Evolutionary conservation across 306 rosid genomes (phyloP).

Genomic region (Echinosophora koreensis): DNA sequence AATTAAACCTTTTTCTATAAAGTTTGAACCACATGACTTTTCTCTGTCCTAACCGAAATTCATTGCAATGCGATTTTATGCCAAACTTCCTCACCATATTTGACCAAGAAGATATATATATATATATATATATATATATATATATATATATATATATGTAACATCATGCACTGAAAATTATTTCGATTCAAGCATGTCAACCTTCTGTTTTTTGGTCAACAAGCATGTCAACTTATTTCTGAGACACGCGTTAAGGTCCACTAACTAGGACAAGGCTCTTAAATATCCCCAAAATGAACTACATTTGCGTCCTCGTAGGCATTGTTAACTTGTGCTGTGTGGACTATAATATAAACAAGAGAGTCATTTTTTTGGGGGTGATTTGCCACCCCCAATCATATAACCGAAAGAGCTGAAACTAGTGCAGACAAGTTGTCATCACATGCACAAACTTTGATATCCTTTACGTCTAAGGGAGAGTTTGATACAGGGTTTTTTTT

Average conservation of each 20-base stretch:
- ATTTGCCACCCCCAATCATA: too few relatives aligned
- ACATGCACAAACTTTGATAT: too few relatives aligned
- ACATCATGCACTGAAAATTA: slow-evolving; percentile 35
- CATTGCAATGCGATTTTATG: slow-evolving; percentile 21
- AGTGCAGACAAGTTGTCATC: too few relatives aligned
- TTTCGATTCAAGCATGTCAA: slow-evolving; percentile 49
- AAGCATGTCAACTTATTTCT: slow-evolving; percentile 6
- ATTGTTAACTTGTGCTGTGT: too few relatives aligned
- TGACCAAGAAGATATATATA: slow-evolving; percentile 35
- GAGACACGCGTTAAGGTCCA: slow-evolving; percentile 36
- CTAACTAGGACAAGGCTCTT: slow-evolving; percentile 33
- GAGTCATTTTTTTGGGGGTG: too few relatives aligned
- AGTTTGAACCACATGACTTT: neutral
- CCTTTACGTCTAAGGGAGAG: too few relatives aligned
- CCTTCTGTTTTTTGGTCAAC: neutral
- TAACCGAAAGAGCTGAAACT: too few relatives aligned
- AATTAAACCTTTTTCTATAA: slow-evolving; percentile 37
- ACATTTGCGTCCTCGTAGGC: too few relatives aligned
- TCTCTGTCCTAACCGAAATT: slow-evolving; percentile 28
- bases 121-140: neutral
- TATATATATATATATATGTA: slow-evolving; percentile 9
- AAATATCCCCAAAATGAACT: neutral
- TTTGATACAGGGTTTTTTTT: too few relatives aligned
- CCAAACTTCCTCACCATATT: slow-evolving; percentile 15
- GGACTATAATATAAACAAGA: too few relatives aligned